Evolutionary conservation across 1,139 yeast species (phyloP).

Genomic region (Yamadazyma taylorii): DNA sequence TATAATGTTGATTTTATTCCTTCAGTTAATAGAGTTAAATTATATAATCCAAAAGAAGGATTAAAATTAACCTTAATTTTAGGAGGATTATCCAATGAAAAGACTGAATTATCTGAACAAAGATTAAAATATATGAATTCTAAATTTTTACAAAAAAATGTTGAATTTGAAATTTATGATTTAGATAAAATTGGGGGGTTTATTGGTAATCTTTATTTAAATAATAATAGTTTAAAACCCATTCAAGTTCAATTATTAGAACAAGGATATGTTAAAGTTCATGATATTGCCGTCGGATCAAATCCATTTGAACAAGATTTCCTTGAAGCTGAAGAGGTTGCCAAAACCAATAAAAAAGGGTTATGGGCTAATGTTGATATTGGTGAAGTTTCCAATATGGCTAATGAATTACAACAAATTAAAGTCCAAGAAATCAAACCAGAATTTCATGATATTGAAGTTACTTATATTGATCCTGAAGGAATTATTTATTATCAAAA

Average conservation of each 20-base stretch:
- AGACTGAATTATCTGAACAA: constrained; percentile 46
- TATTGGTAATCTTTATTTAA: constrained; percentile 66
- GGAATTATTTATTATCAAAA: constrained; percentile 60
- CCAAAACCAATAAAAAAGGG: constrained; percentile 57
- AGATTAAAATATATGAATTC: constrained; percentile 58
- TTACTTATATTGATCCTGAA: constrained; percentile 48
- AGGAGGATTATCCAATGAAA: constrained; percentile 67
- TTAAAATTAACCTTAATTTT: constrained; percentile 67
- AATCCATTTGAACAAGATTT: constrained; percentile 57
- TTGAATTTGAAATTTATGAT: constrained; percentile 65
- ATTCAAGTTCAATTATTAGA: constrained; percentile 61
- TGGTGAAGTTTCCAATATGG: not conserved
- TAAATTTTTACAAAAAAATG: constrained; percentile 68
- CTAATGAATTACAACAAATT: not conserved
- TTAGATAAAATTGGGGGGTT: constrained; percentile 81
- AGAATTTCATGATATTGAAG: constrained; percentile 60
- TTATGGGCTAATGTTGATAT: constrained; percentile 50
- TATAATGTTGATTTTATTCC: constrained; percentile 69
- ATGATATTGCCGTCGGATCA: constrained; percentile 62
- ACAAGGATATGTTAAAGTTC: constrained; percentile 65
- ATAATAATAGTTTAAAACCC: constrained; percentile 51
- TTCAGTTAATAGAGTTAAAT: constrained; percentile 65
- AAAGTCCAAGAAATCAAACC: constrained; percentile 29
- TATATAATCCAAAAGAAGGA: constrained; percentile 72
- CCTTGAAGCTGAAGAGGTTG: constrained; percentile 61